Base-by-base conservation (phyloP, 2,329 filamentous ascomycete genomes). In the Hypoxylon sp. region DNA sequence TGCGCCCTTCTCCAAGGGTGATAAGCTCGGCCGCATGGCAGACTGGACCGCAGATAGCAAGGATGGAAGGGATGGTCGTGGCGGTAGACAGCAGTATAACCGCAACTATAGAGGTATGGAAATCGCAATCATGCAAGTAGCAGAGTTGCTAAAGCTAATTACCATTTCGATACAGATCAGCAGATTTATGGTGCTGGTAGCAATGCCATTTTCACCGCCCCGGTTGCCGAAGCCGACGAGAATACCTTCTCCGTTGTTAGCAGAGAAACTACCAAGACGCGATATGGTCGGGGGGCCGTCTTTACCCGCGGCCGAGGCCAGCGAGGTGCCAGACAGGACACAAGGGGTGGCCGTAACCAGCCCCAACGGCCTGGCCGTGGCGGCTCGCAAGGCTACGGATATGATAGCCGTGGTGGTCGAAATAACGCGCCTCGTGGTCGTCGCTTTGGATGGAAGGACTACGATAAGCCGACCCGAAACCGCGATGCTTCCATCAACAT, bases 1-100 rank as follows among this genome's bases (percentile, higher is more conserved):
- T 79, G 95, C 95, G 73, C 95, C 95, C 65, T 99, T 95, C 85
- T 97, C 94, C 71, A 99, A 99, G 82, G 93, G 93, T 78, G 95
- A 99, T 84, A 98, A 97, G 86, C 85, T 99, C 64, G 95, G 95
- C 76, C 94, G 95, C 79, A 98, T 99, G 94, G 95, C 95, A 65
- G 95, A 99, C 84, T 99, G 95, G 95, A 97, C 94, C 17, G 77
- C 89, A 49, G 95, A 97, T 77, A 89, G 91, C 78, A 97, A 97
- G 82, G 92, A 95, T 71, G 83, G 85, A 64, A 84, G 93, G 74
- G 87, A 89, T 72, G 82, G 84, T 51, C 85, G 88, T 64, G 91
- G 91, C 71, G 92, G 93, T 66, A 85, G 94, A 77, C 89, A 91
- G 79, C 92, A 95, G 77, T 98, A 97, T 80, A 93, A 94, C 80